Evolutionary conservation across 1,284 basidiomycete species (phyloP), one percentile per base, ranked within the genome.

Genomic region (Cronartium quercuum): DNA sequence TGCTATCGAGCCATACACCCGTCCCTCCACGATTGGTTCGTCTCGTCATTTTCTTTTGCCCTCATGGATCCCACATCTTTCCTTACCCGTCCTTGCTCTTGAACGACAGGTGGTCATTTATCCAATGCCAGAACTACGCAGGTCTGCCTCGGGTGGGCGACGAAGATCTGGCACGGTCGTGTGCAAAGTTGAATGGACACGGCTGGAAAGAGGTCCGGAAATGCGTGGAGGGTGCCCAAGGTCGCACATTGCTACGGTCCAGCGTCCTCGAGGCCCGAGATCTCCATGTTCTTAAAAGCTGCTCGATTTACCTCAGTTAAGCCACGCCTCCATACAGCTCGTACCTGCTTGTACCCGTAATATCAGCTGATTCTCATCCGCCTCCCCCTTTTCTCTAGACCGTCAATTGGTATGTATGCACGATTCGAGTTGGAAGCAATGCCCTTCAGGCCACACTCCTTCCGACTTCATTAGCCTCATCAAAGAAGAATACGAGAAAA

Each of bases 381-480:
- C 62, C 61, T 12, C 37, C 58, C 55, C 73, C 40, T 68, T 75
- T 61, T 47, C 73, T 42, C 61, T 76, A 65, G 76, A 78, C 55
- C 51, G 76, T 35, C 75, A 77, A 70, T 62, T 76, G 47, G 69
- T 76, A 12, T 78, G 77, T 47, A 70, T 77, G 18, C 77, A 75
- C 55, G 77, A 78, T 65, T 77, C 77, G 13, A 58, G 64, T 34
- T 78, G 77, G 77, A 78, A 77, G 66, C 41, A 77, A 70, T 76
- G 77, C 51, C 57, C 68, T 37, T 62, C 42, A 13, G 77, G 77
- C 21, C 77, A 78, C 38, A 61, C 76, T 41, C 44, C 73, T n/a
- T 55, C 51, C n/a, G 77, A 78, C 64, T 78, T 78, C 42, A 58
- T 70, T n/a, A 61, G 69, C 29, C 40, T 44, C 51, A 73, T 77